Evolutionary conservation across 2,329 filamentous ascomycete genomes (phyloP), one percentile per base, ranked within the genome.

Genomic region (Colletotrichum sp.): DNA sequence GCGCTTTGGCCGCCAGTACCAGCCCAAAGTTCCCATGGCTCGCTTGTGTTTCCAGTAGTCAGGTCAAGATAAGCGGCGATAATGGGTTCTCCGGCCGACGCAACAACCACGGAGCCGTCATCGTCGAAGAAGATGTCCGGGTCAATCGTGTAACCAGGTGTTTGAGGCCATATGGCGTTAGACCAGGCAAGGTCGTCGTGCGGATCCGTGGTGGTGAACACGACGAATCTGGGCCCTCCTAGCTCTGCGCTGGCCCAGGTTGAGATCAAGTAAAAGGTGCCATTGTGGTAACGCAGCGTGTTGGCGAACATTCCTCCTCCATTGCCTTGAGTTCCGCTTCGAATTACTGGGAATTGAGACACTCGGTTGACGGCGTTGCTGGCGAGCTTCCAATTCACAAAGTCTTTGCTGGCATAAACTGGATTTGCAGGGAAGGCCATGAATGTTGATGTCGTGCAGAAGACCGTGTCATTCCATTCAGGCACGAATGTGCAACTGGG

Each of bases 41-140:
- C 79, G 16, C 84, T 67, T 13, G 21, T 43, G 28, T 80, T 79
- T 26, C 84, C 85, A 0, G 84, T 85, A 14, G 75, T 75, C 12
- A 86, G 79, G 72, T 86, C 73, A 7, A 86, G 74, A 58, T 81
- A 78, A 28, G 78, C 73, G 7, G 83, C 74, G 6, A 79, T 69
- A 26, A 85, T 77, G n/a, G 78, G 72, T 18, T 58, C 48, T 7
- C 34, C 34, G 32, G 81, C 79, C 14, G 79, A 38, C 6, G 21
- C 30, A 7, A 68, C 10, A 75, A 88, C 87, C 2, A 79, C 77
- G 70, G 85, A 88, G 2, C 89, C 90, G 16, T 63, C 64, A 1
- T 87, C 86, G 62, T 92, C 88, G 87, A 89, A 92, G 77, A 90
- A 90, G 3, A 81, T 58, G 6, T 81, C 8, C 0, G 89, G 88